Evolutionary conservation across 2,329 filamentous ascomycete species (phyloP).

Genomic region (Aspergillus pseudoterreus): DNA sequence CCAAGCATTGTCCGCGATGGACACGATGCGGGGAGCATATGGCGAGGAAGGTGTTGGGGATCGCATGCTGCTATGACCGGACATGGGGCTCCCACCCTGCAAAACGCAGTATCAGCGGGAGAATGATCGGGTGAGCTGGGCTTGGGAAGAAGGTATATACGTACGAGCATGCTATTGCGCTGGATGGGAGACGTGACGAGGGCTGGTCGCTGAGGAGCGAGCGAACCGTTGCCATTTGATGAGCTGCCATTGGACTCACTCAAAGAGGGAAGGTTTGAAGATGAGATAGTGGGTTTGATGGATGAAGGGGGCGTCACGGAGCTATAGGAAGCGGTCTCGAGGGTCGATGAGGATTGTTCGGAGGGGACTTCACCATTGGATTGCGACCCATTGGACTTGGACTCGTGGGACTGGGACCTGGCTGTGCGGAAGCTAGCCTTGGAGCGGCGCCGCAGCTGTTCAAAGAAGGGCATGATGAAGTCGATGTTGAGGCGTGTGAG

Average conservation of each 20-base stretch:
- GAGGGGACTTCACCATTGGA: slow-evolving; percentile 57
- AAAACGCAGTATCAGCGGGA: no score
- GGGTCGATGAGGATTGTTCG: slow-evolving; percentile 60
- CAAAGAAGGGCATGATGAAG: slow-evolving; percentile 60
- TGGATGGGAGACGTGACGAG: slow-evolving; percentile 37
- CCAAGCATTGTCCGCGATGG: slow-evolving; percentile 78
- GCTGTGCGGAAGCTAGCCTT: slow-evolving; percentile 68
- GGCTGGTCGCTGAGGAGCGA: slow-evolving; percentile 46
- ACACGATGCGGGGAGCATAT: slow-evolving; percentile 76
- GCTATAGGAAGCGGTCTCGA: slow-evolving; percentile 57
- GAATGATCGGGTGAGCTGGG: no score
- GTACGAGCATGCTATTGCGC: slow-evolving; percentile 42
- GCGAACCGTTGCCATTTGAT: slow-evolving; percentile 31
- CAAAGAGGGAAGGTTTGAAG: slow-evolving; percentile 54
- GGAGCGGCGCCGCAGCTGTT: slow-evolving; percentile 72
- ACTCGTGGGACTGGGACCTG: slow-evolving; percentile 30
- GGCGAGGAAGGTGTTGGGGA: slow-evolving; percentile 64
- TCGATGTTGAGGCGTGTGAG: neutral
- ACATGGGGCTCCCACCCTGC: slow-evolving; percentile 34
- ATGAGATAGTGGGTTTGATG: slow-evolving; percentile 62
- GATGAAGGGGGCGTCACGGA: slow-evolving; percentile 74
- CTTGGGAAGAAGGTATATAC: slow-evolving; percentile 7
- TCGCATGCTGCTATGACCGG: slow-evolving; percentile 37
- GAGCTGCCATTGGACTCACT: slow-evolving; percentile 50
- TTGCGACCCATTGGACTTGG: slow-evolving; percentile 38